Percentiles rank a stretch among this genome's conserved stretches.
Evolutionary conservation across 2,329 filamentous ascomycete genomes (phyloP).

Genomic region (Parastagonospora nodorum): DNA sequence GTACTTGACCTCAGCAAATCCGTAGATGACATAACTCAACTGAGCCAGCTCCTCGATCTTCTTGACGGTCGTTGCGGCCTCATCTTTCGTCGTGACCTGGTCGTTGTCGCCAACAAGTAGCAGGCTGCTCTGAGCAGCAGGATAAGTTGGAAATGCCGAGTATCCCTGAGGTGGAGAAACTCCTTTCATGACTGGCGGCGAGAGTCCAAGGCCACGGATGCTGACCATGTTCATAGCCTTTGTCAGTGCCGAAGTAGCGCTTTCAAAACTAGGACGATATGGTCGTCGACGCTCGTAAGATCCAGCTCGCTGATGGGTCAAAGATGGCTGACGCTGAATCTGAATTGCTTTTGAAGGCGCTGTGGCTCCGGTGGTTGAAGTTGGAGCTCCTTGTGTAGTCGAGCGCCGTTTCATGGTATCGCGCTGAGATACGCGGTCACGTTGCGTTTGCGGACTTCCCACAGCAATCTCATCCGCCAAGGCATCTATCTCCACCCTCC

Average conservation of each 20-base stretch:
- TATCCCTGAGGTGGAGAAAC: slow-evolving; percentile 74
- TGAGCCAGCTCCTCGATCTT: slow-evolving; percentile 91
- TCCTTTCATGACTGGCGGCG: slow-evolving; percentile 64
- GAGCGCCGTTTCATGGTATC: slow-evolving; percentile 73
- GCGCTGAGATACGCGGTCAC: slow-evolving; percentile 56
- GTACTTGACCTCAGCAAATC: slow-evolving; percentile 98
- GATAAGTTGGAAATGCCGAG: slow-evolving; percentile 83
- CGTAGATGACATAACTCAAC: slow-evolving; percentile 92
- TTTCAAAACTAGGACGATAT: slow-evolving; percentile 73
- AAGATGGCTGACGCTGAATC: slow-evolving; percentile 68
- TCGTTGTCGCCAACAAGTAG: slow-evolving; percentile 66
- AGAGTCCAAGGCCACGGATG: slow-evolving; percentile 71
- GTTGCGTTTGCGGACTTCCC: slow-evolving; percentile 64
- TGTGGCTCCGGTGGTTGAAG: slow-evolving; percentile 71
- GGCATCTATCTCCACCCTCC: slow-evolving; percentile 93
- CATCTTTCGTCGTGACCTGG: slow-evolving; percentile 68
- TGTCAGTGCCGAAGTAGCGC: slow-evolving; percentile 87
- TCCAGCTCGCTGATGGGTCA: slow-evolving; percentile 70
- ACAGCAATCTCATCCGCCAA: slow-evolving; percentile 93
- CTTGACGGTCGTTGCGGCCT: slow-evolving; percentile 78
- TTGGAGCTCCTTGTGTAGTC: slow-evolving; percentile 76
- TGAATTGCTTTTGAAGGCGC: slow-evolving; percentile 76
- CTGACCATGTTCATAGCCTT: slow-evolving; percentile 96
- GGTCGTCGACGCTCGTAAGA: slow-evolving; percentile 82
- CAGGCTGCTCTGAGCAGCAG: slow-evolving; percentile 72